Conservation (phyloP, 208 protist genomes). For the Acanthamoeba rhysodes region DNA sequence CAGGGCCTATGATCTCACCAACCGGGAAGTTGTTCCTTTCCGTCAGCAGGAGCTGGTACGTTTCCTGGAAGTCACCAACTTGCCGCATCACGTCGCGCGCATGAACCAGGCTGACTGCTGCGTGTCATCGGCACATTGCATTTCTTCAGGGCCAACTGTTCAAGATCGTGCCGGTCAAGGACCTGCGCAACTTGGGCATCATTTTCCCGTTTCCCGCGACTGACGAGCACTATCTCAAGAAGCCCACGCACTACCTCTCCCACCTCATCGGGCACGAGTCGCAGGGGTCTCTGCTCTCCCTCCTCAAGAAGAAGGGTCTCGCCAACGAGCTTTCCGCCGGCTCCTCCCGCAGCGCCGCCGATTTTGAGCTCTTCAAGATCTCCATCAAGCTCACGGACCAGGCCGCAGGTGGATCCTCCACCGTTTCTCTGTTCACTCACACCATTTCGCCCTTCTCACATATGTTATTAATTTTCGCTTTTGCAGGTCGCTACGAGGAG, state of each 20-base stretch:
- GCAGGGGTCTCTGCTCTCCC: constrained; percentile 92
- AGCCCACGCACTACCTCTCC: constrained; percentile 91
- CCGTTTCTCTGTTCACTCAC: neutral
- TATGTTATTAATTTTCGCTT: neutral
- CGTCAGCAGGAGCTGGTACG: constrained; percentile 58
- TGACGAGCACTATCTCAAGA: constrained; percentile 85
- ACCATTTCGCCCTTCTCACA: neutral
- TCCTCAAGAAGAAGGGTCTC: constrained; percentile 90
- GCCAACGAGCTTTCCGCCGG: constrained; percentile 92
- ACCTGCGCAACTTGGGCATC: constrained; percentile 87
- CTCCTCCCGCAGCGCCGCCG: constrained; percentile 83
- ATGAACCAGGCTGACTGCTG: too few relatives aligned
- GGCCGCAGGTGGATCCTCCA: constrained; percentile 22
- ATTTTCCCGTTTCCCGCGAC: constrained; percentile 88
- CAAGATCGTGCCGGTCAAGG: constrained; percentile 89
- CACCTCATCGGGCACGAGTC: constrained; percentile 96
- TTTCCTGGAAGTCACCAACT: neutral
- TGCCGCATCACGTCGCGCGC: too few relatives aligned
- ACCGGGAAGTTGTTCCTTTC: constrained; percentile 18
- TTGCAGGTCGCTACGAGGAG: constrained; percentile 77
- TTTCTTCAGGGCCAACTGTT: constrained; percentile 6
- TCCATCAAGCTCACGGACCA: constrained; percentile 79
- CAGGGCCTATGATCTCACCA: neutral
- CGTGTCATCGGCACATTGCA: neutral
- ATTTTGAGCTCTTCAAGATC: constrained; percentile 83